Evolutionary conservation across 768 basidiomycete species (phyloP).

Genomic region (Termitomyces sp.): DNA sequence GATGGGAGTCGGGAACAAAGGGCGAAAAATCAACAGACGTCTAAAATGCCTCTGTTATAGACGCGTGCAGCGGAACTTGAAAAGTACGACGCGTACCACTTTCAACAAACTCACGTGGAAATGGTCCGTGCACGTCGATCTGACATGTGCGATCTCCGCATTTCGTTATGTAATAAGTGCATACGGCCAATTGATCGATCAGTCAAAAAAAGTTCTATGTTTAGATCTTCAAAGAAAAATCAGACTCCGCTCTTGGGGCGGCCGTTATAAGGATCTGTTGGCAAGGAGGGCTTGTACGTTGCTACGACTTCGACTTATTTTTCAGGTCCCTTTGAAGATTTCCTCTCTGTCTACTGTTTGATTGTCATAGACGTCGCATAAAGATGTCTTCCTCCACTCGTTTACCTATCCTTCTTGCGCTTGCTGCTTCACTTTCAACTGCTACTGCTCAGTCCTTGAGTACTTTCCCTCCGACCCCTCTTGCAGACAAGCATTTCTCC

Average conservation of each 20-base stretch:
- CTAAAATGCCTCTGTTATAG: conserved; percentile 12
- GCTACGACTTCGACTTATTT: conserved; percentile 5
- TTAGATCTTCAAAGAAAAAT: conserved; percentile 3
- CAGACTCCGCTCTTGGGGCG: conserved; percentile 10
- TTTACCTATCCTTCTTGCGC: conserved; percentile 23
- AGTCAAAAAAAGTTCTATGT: neutral
- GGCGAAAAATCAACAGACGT: conserved; percentile 2
- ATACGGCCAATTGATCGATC: conserved; percentile 3
- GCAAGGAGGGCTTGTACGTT: neutral
- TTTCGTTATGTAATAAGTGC: neutral
- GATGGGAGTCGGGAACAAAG: conserved; percentile 7
- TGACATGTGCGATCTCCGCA: conserved; percentile 1
- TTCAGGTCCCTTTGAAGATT: conserved; percentile 1
- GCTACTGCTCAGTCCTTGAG: conserved; percentile 18
- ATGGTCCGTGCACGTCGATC: neutral
- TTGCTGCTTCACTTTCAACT: conserved; percentile 22
- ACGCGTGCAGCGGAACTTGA: conserved; percentile 13
- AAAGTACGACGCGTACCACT: conserved; percentile 6
- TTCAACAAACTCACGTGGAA: conserved; percentile 17
- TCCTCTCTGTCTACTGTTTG: neutral
- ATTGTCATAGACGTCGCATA: neutral
- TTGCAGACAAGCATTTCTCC: conserved; percentile 38
- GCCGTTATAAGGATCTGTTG: conserved; percentile 6
- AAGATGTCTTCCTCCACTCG: conserved; percentile 41
- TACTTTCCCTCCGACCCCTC: conserved; percentile 40